Evolutionary conservation across 2,329 filamentous ascomycete genomes (phyloP), one percentile per base, ranked within the genome.

Genomic region (Grosmannia penicillata): DNA sequence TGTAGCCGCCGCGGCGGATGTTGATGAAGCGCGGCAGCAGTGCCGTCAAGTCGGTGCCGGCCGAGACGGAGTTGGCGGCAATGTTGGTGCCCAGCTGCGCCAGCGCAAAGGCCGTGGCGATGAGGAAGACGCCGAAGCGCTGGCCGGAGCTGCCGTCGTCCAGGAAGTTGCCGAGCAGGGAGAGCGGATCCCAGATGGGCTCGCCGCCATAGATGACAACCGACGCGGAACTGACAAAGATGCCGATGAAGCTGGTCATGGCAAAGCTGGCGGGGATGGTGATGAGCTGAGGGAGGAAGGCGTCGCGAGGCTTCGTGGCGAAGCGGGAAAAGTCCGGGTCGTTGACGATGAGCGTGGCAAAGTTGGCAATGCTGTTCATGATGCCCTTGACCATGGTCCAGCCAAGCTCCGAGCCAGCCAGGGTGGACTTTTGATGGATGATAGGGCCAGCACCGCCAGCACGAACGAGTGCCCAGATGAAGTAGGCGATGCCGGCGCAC

Each of bases 301-400:
- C 82, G 52, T 91, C 82, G 15, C 62, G 68, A 1, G 84, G 84
- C 53, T 78, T 84, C 17, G 63, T 61, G 3, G 85, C 82, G 51
- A 94, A 95, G 55, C 87, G 79, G 17, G 82, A 67, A 55, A 93
- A 94, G 52, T 93, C 85, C 0, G 82, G 82, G 47, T 83, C 78
- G 55, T 93, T 78, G 43, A 80, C 70, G 48, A 94, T 91, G 25
- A 94, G 68, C 0, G 86, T 85, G 1, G 85, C 82, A 52, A 94
- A 94, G 61, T 94, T 94, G 49, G 83, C 82, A 46, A 95, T 86
- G 4, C 82, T 78, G 19, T 72, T 78, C 85, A 94, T 93, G 58
- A 93, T 78, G 27, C 84, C 84, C 44, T 78, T 79, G 43, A 95
- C 71, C 41, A 94, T 76, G 19, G 76, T 72, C 87, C 87, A 95